Evolutionary conservation across 495 filamentous ascomycete species (phyloP).

Genomic region (Aspergillus affinis): DNA sequence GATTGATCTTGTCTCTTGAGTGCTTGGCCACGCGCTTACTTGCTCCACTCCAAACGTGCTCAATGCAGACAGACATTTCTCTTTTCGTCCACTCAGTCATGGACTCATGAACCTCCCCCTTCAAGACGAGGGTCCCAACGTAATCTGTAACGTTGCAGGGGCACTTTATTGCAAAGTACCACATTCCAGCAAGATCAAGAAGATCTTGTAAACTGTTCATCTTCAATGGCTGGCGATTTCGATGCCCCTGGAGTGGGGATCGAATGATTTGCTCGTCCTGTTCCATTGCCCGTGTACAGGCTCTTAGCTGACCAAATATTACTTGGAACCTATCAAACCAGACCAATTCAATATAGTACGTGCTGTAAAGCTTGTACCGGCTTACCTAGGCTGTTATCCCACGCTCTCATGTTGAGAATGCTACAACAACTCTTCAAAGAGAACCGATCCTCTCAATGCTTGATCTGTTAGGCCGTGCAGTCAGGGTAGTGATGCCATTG

Average conservation of each 20-base stretch:
- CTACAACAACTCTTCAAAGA: not conserved
- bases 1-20: not conserved
- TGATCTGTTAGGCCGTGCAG: not conserved
- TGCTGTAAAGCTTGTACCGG: not conserved
- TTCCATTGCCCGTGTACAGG: not conserved
- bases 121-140: not conserved
- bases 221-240: not conserved
- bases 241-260: not conserved
- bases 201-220: not conserved
- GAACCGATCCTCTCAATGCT: not conserved
- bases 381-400: not conserved
- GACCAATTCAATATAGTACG: not conserved
- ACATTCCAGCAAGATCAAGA: slow-evolving; percentile 15
- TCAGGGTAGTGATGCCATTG: slow-evolving; percentile 13
- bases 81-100: not conserved
- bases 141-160: slow-evolving; percentile 17
- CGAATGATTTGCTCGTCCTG: not conserved
- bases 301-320: not conserved
- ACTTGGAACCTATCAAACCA: not conserved
- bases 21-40: not conserved
- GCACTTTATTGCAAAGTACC: not conserved
- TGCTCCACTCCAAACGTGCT: not conserved
- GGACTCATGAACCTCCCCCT: not conserved
- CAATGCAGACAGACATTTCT: too few species aligned
- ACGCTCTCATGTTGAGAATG: not conserved